Evolutionary conservation across 768 basidiomycete species (phyloP), one percentile per base, ranked within the genome.

Genomic region (Thelephora ganbajun): DNA sequence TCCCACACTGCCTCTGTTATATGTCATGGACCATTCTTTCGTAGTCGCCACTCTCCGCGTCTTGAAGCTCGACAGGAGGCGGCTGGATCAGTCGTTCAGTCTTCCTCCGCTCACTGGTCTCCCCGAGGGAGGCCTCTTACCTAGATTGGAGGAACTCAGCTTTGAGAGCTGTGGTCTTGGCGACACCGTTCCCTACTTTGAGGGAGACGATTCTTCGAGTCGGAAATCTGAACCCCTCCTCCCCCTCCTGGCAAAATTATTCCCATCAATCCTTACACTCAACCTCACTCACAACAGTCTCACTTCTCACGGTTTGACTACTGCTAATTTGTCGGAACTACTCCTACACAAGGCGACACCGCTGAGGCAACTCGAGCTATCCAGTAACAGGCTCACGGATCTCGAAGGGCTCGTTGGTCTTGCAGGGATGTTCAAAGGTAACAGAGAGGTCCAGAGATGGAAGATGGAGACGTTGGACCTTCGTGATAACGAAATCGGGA

Each of bases 391-490:
- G 50, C 66, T 88, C 41, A 66, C 68, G 0, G 70, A 72, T 34
- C 63, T 90, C 5, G 73, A 77, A 19, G 82, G 80, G 0, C 74
- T 90, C 56, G 65, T 70, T 48, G 69, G 61, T 5, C 50, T 85
- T 11, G 77, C 84, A n/a, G 68, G 72, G 52, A 60, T 68, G 36
- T 87, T 87, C 62, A 80, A 72, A 53, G 77, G 78, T 7, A 71
- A 83, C 53, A 66, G 79, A 47, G 68, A 74, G 18, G 71, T 80
- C 1, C 67, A 74, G 0, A 72, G 66, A 48, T 90, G 85, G 84
- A 80, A 75, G 56, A 66, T 90, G 37, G 86, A 90, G 56, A 87
- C 90, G 57, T 61, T 91, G 23, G 88, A 91, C 63, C 52, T 91
- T 56, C 65, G 88, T 53, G 85, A 91, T 57, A 90, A 90, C 53